phyloP scores from a whole-genome alignment of 345 rosid species.

The Pistacia integerrima region DNA sequence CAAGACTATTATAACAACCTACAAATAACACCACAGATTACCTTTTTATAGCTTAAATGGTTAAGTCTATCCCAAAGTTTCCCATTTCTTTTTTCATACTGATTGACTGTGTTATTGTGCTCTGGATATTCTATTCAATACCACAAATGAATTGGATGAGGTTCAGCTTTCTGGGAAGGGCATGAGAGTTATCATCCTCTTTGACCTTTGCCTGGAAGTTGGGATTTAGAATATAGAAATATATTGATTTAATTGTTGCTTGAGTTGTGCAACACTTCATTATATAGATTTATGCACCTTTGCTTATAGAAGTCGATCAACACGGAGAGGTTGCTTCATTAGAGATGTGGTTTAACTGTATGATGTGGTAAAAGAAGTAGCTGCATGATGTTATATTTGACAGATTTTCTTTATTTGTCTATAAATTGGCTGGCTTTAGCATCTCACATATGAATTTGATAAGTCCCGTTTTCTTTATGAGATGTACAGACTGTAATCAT shows the following conservation, averaged over 20 bases:
- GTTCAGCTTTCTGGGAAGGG: too few species aligned
- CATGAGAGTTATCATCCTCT: background rate
- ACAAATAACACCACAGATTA: background rate
- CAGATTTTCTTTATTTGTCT: background rate
- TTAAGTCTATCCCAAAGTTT: background rate
- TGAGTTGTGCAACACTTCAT: background rate
- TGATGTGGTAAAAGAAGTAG: background rate
- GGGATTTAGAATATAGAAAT: conserved; percentile 6
- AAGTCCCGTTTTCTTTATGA: background rate
- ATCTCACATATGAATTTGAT: background rate
- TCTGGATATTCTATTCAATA: background rate
- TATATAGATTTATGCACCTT: background rate
- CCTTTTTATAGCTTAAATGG: background rate
- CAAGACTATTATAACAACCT: background rate
- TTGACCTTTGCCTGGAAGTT: background rate
- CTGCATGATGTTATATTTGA: background rate
- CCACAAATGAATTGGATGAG: background rate
- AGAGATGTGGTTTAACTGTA: background rate
- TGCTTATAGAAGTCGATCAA: background rate
- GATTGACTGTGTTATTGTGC: background rate
- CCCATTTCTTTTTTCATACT: background rate
- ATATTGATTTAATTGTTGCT: background rate
- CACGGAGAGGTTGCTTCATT: background rate
- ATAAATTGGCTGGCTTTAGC: background rate
- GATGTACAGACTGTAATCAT: conserved; percentile 86